Percentiles rank a stretch among this genome's conserved stretches.
phyloP scores from a whole-genome alignment of 805 yeast species.

The Yarrowia yakushimensis region DNA sequence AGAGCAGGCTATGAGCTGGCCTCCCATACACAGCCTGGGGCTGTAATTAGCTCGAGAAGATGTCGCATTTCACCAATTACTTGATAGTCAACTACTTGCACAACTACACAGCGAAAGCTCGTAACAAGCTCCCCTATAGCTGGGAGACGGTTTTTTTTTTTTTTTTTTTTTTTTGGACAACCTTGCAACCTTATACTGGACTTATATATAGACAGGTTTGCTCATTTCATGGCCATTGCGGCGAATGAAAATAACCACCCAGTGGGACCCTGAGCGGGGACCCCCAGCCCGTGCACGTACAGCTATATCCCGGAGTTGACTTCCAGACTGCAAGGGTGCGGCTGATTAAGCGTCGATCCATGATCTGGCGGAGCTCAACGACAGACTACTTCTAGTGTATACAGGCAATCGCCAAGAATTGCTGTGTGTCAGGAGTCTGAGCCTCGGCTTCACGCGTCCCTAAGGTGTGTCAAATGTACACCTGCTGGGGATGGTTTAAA shows the following conservation, averaged over 20 bases:
- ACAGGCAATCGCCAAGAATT: neutral
- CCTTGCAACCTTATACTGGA: neutral
- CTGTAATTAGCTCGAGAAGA: neutral
- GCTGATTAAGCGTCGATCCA: constrained; percentile 9
- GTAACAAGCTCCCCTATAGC: neutral
- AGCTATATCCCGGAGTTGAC: neutral
- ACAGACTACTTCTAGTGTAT: too few species aligned
- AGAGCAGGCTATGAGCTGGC: neutral
- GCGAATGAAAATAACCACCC: neutral
- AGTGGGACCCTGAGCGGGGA: neutral
- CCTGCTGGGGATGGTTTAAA: neutral
- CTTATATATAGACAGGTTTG: neutral
- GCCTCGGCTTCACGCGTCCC: neutral
- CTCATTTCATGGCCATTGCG: neutral
- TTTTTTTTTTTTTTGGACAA: neutral
- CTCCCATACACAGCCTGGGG: neutral
- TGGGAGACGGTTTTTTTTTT: neutral
- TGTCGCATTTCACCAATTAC: neutral
- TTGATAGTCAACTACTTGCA: too few species aligned
- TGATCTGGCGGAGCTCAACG: neutral
- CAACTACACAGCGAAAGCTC: neutral
- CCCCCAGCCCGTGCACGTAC: too few species aligned
- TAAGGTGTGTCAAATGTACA: neutral
- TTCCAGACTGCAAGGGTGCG: neutral
- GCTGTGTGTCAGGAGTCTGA: neutral